phyloP scores from a whole-genome alignment of 768 basidiomycete genomes.

The Candolleomyces efflorescens region DNA sequence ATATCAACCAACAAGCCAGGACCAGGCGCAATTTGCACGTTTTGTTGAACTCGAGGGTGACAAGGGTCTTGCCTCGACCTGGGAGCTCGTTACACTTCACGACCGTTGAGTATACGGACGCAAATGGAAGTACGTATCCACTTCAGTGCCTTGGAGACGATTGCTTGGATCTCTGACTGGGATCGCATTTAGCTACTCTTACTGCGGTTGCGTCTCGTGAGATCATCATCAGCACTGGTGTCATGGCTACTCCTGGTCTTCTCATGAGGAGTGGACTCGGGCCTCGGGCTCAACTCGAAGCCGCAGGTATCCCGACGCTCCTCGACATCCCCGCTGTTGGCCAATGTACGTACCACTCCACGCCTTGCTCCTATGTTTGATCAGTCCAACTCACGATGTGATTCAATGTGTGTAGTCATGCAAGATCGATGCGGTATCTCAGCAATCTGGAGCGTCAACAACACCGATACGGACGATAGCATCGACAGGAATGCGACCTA shows the following conservation, averaged over 20 bases:
- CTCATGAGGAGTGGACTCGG: constrained; percentile 33
- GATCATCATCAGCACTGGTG: constrained; percentile 34
- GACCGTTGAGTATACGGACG: constrained; percentile 17
- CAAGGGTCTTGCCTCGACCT: constrained; percentile 17
- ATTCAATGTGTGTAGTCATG: neutral
- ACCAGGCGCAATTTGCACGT: constrained; percentile 25
- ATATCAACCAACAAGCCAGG: constrained; percentile 19
- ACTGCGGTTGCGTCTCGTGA: constrained; percentile 24
- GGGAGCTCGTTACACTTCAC: constrained; percentile 15
- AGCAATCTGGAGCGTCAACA: neutral
- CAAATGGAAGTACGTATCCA: neutral
- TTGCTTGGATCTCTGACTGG: neutral
- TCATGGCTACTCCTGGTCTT: constrained; percentile 29
- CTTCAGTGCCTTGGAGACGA: neutral
- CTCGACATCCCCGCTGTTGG: constrained; percentile 32
- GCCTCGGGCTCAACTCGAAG: constrained; percentile 16
- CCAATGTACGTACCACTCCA: constrained; percentile 11
- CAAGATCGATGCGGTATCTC: neutral
- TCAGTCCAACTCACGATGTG: too few relatives aligned
- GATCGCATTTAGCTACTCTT: neutral
- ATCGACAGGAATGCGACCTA: neutral
- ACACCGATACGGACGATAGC: neutral
- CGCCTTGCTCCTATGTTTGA: neutral
- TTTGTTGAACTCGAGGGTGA: constrained; percentile 22
- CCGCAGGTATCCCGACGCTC: constrained; percentile 20